Evolutionary conservation across 2,329 filamentous ascomycete genomes (phyloP).

Genomic region (Aspergillus spinulosporus): DNA sequence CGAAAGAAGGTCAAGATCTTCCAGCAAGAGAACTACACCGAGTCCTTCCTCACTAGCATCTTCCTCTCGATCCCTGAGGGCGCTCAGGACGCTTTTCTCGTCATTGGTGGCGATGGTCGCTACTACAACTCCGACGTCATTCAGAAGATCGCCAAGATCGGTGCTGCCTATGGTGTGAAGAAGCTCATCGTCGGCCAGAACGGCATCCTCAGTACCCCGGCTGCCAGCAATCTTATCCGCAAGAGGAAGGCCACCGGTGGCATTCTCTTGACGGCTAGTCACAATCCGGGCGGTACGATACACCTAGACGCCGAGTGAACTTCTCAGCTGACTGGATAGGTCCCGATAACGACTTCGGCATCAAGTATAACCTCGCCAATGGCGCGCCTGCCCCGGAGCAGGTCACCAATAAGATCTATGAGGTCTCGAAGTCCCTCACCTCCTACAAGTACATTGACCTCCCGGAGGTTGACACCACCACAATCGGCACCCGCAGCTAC

Average conservation of each 20-base stretch:
- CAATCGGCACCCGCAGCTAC: conserved; percentile 79
- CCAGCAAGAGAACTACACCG: conserved; percentile 92
- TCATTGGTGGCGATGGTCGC: conserved; percentile 95
- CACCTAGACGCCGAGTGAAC: neutral
- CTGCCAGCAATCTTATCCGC: conserved; percentile 92
- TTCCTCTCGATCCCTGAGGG: conserved; percentile 96
- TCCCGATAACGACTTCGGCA: conserved; percentile 92
- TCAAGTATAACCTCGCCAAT: conserved; percentile 99
- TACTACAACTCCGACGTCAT: conserved; percentile 97
- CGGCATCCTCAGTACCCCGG: conserved; percentile 94
- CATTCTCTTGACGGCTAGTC: conserved; percentile 93
- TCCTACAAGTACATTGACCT: conserved; percentile 92
- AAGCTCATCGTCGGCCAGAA: conserved; percentile 96
- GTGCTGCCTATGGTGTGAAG: conserved; percentile 96
- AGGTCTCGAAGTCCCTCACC: conserved; percentile 81
- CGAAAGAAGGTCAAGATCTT: conserved; percentile 99
- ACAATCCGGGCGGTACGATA: conserved; percentile 88
- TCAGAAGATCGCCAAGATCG: conserved; percentile 95
- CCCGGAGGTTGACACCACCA: conserved; percentile 79
- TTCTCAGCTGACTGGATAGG: conserved; percentile 51
- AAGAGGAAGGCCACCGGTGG: conserved; percentile 93
- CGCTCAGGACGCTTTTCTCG: conserved; percentile 80
- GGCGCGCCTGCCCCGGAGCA: conserved; percentile 93
- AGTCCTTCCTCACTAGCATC: conserved; percentile 92
- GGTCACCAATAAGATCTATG: conserved; percentile 97